These are phyloP conservation scores for cucumber (Cucumis sativus) DNA, from an alignment of 306 rosid species.

Conservation along the genomic window Cucumber_9930_V3 NC_026658.2:18351501-18352000, in stretches of 20 bases:
- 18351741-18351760: too few relatives aligned
- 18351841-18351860: constrained; percentile 76
- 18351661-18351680: too few relatives aligned
- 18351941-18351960: background rate
- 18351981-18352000: background rate
- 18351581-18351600: constrained; percentile 81
- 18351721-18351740: too few relatives aligned
- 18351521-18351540: constrained; percentile 43
- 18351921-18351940: constrained; percentile 8
- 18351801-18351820: background rate
- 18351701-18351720: too few relatives aligned
- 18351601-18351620: constrained; percentile 82
- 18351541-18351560: constrained; percentile 92
- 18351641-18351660: background rate
- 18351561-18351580: constrained; percentile 87
- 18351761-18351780: too few relatives aligned
- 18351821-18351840: constrained; percentile 78
- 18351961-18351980: constrained; percentile 23
- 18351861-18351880: constrained; percentile 95
- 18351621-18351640: constrained; percentile 73
- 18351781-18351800: background rate
- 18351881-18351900: constrained; percentile 88
- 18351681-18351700: too few relatives aligned
- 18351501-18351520: constrained; percentile 53
- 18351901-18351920: constrained; percentile 53